phyloP scores from a whole-genome alignment of 176 grass and related monocot species.

The Oryza meridionalis region DNA sequence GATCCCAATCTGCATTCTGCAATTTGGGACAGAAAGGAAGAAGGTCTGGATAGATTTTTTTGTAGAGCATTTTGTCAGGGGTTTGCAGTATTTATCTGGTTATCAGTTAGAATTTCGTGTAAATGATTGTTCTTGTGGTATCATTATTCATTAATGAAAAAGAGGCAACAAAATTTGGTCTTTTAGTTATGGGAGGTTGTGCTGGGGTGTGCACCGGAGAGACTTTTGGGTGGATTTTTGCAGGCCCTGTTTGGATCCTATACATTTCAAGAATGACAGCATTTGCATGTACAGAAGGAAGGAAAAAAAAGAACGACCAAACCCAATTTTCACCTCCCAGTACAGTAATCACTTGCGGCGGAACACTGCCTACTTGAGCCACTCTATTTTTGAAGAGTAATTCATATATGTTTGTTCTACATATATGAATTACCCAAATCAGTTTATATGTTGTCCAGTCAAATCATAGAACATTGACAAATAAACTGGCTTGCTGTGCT shows the following conservation, averaged over 20 bases:
- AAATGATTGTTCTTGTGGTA: constrained; percentile 2
- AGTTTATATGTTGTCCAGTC: not conserved
- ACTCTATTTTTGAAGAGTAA: not conserved
- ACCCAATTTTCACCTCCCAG: not conserved
- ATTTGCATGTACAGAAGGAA: too few relatives aligned
- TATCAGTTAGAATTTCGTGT: constrained; percentile 8
- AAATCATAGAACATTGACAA: not conserved
- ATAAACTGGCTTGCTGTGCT: not conserved
- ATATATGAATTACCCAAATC: not conserved
- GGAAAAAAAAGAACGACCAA: not conserved
- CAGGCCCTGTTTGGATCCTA: not conserved
- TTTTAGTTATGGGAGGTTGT: not conserved
- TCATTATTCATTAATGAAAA: not conserved
- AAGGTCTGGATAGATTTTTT: too few relatives aligned
- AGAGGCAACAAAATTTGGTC: not conserved
- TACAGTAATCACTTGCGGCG: not conserved
- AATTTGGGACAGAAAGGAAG: not conserved
- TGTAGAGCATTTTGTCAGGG: not conserved
- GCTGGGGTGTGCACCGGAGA: not conserved
- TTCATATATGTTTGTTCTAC: not conserved
- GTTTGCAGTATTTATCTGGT: not conserved
- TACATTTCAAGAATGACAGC: not conserved
- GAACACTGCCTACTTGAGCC: not conserved
- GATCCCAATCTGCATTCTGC: not conserved
- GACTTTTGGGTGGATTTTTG: not conserved